phyloP scores from a whole-genome alignment of 441 rosid genomes.

The Adansonia gregorii region DNA sequence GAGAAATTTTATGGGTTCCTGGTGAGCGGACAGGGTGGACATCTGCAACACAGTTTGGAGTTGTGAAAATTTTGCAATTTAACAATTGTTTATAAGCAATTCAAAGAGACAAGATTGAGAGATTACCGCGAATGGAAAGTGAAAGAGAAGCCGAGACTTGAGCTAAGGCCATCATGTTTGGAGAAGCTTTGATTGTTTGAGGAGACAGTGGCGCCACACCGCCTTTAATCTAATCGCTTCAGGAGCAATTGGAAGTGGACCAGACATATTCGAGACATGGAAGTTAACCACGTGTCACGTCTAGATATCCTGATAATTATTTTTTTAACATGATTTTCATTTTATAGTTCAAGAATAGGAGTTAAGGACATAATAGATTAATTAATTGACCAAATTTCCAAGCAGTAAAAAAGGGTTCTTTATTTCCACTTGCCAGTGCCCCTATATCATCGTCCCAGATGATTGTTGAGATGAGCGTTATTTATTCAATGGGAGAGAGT shows the following conservation, averaged over 20 bases:
- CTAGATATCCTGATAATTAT: background rate
- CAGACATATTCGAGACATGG: constrained; percentile 29
- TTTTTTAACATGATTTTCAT: no score
- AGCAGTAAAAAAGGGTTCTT: no score
- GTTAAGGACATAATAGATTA: no score
- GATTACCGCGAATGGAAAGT: constrained; percentile 47
- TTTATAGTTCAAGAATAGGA: no score
- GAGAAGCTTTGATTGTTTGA: constrained; percentile 9
- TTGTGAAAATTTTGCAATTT: background rate
- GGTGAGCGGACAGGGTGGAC: constrained; percentile 25
- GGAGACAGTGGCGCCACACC: constrained; percentile 11
- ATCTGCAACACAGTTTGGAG: constrained; percentile 41
- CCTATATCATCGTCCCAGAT: no score
- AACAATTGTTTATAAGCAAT: background rate
- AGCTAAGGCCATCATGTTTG: constrained; percentile 59
- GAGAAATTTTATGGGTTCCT: constrained; percentile 32
- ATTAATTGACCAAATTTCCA: no score
- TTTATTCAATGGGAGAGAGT: no score
- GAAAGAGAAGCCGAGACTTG: constrained; percentile 53
- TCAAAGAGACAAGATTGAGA: background rate
- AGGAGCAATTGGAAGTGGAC: constrained; percentile 7
- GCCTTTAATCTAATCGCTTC: constrained; percentile 22
- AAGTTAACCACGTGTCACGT: constrained; percentile 39
- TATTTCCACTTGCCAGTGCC: no score
- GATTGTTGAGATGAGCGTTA: no score